A percentile compares a stretch with the other conserved stretches of the same genome.
phyloP scores from a whole-genome alignment of 441 rosid genomes.

The Populus tomentosa region DNA sequence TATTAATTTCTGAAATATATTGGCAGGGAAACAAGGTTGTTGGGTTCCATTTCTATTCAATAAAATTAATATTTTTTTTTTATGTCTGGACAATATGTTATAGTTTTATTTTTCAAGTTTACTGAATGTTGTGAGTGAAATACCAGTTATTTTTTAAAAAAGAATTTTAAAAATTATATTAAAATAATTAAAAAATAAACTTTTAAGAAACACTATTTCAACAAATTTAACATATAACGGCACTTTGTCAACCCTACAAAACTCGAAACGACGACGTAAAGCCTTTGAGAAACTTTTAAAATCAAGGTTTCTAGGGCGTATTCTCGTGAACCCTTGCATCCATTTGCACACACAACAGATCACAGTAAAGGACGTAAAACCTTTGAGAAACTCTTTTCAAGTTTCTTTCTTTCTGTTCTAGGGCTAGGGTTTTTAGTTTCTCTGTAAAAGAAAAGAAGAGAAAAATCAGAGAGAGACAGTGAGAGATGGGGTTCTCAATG shows the following conservation, averaged over 20 bases:
- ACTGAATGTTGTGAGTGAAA: no score
- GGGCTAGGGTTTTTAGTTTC: not conserved
- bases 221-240: not conserved
- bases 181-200: no score
- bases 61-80: no score
- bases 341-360: not conserved
- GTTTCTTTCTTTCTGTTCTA: not conserved
- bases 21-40: no score
- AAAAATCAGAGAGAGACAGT: constrained; percentile 1
- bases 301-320: not conserved
- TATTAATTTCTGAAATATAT: no score
- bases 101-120: no score
- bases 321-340: not conserved
- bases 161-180: no score
- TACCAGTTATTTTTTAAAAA: no score
- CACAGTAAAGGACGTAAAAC: not conserved
- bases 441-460: not conserved
- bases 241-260: not conserved
- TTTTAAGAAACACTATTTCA: no score
- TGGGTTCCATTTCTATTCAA: no score
- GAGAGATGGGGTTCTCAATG: constrained; percentile 65
- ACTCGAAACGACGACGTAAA: not conserved
- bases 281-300: not conserved
- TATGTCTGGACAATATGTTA: no score
- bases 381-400: not conserved